A percentile compares a stretch with the other conserved stretches of the same genome.
phyloP scores from a whole-genome alignment of 2,329 filamentous ascomycete species.

The Mycosphaerella sp. region DNA sequence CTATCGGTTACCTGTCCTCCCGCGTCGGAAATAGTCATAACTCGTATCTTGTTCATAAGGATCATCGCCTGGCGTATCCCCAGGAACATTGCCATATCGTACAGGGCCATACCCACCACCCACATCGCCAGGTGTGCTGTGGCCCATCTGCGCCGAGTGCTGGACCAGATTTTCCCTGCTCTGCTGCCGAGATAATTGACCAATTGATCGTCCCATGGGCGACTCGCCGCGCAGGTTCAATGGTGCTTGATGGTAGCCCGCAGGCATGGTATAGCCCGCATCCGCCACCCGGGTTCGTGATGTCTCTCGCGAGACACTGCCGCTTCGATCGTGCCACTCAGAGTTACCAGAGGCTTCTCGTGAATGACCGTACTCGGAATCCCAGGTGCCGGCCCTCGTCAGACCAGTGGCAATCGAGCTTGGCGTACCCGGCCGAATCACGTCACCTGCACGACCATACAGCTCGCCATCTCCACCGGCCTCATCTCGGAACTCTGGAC shows the following conservation, averaged over 20 bases:
- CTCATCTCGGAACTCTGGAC: slow-evolving; percentile 78
- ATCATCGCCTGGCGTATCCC: slow-evolving; percentile 28
- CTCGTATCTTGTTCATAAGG: slow-evolving; percentile 31
- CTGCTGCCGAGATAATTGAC: slow-evolving; percentile 17
- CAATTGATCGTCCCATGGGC: slow-evolving; percentile 31
- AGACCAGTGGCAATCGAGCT: slow-evolving; percentile 41
- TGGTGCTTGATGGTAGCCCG: slow-evolving; percentile 45
- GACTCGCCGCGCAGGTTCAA: slow-evolving; percentile 38
- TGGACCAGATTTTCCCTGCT: slow-evolving; percentile 21
- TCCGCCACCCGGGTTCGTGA: slow-evolving; percentile 19
- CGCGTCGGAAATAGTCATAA: slow-evolving; percentile 37
- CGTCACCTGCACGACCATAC: slow-evolving; percentile 53
- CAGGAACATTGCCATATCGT: slow-evolving; percentile 20
- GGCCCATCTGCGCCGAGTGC: slow-evolving; percentile 17
- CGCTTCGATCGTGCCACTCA: slow-evolving; percentile 14
- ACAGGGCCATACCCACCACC: slow-evolving; percentile 29
- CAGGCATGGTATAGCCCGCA: slow-evolving; percentile 39
- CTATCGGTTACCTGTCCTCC: slow-evolving; percentile 11
- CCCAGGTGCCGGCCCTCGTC: slow-evolving; percentile 27
- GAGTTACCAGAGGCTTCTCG: slow-evolving; percentile 9
- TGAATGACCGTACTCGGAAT: slow-evolving; percentile 22
- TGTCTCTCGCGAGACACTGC: slow-evolving; percentile 20
- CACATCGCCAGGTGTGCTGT: slow-evolving; percentile 14
- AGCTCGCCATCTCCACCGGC: slow-evolving; percentile 64
- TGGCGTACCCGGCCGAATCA: slow-evolving; percentile 57